Base-by-base conservation (phyloP, 1,139 yeast genomes). In the Citeromyces hawaiiensis region DNA sequence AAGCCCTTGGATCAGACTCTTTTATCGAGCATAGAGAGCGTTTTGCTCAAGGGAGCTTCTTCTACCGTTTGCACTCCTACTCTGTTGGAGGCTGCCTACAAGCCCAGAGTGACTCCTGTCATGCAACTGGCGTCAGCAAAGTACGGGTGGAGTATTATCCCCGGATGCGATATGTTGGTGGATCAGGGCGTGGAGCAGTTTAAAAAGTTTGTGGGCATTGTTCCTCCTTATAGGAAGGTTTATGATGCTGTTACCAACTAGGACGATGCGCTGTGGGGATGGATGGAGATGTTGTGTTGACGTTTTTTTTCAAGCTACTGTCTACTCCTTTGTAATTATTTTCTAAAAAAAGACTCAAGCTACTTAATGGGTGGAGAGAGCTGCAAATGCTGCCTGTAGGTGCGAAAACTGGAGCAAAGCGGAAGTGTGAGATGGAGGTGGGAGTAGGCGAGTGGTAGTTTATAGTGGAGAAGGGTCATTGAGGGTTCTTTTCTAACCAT, bases 141-240 rank as follows among this genome's bases (percentile, higher is more conserved):
- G 48, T 71, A 60, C 47, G 52, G 56, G 3, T 87, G 95, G 95
- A 68, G 65, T 23, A 79, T 78, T 13, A 70, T 88, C 47, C 85
- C 91, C 19, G 98, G 98, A 15, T 77, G 81, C 35, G 87, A 86
- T 51, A 83, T 91, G 94, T 70, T 91, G 48, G 86, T 87, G 17
- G 78, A 83, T 59, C 97, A 91, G 60, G 98, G 97, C 40, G 77
- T 83, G 38, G 85, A 74, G 45, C 97, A 91, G 60, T 87, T 88
- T 56, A 64, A 70, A 47, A 60, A 76, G 43, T 88, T 93, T 77
- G 83, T 91, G 15, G 87, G 88, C 0, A 60, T 69, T 43, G 62
- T 52, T 31, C 79, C 87, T 4, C 85, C 86, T 19, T 78, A 75
- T 57, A 58, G 63, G 31, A 70, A 68, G 13, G 68, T 80, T 39